These are phyloP conservation scores for Xylaria curta DNA, from an alignment of 495 filamentous ascomycete genomes.

Conservation along the genomic window DNA sequence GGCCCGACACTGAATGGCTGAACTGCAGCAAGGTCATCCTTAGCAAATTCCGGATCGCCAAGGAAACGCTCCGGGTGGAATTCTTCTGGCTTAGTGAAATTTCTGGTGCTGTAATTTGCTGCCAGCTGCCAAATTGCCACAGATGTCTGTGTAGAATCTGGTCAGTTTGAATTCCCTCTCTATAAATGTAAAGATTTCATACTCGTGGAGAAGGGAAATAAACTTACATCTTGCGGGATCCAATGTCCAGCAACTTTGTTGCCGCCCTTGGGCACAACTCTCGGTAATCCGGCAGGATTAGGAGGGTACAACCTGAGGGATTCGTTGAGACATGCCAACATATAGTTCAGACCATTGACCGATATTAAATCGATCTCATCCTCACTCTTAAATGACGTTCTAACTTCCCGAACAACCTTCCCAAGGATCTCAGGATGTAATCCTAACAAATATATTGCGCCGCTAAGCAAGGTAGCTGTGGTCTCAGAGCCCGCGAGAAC, in stretches of 20 bases:
- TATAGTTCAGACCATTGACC: conserved; percentile 54
- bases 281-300: conserved; percentile 48
- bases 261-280: conserved; percentile 52
- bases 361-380: conserved; percentile 55
- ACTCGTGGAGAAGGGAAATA: neutral
- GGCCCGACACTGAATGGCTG: conserved; percentile 62
- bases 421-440: conserved; percentile 46
- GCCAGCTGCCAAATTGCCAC: conserved; percentile 2
- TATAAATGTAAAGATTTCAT: neutral
- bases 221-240: conserved; percentile 47
- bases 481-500: neutral
- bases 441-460: conserved; percentile 45
- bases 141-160: neutral
- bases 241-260: conserved; percentile 50
- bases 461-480: neutral
- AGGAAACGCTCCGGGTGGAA: conserved; percentile 61
- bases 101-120: conserved; percentile 29
- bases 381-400: conserved; percentile 48
- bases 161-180: neutral
- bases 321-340: conserved; percentile 63
- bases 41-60: conserved; percentile 40
- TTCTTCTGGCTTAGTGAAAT: conserved; percentile 51
- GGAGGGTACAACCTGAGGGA: conserved; percentile 62
- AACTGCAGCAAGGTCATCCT: conserved; percentile 46
- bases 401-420: conserved; percentile 56